A percentile compares a stretch with the other conserved stretches of the same genome.
These are phyloP conservation scores for Beauveria sp. DNA, from an alignment of 2,329 filamentous ascomycete species.

Conservation along the genomic window DNA sequence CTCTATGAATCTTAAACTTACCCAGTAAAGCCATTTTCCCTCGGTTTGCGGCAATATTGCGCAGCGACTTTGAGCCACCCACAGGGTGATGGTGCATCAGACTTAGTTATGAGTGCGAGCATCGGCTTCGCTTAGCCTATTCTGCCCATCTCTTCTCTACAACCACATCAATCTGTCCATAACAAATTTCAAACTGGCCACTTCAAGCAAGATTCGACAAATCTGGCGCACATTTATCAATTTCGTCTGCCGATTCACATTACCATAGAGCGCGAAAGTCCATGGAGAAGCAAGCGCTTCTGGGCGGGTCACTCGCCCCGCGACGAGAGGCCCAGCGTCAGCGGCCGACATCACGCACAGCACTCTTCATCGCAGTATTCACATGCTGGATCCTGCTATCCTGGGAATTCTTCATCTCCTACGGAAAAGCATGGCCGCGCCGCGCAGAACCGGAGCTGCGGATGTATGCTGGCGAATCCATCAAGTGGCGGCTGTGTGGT, in stretches of 20 bases:
- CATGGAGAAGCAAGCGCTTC: slow-evolving; percentile 1
- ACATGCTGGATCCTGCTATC: not conserved
- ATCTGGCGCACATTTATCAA: not conserved
- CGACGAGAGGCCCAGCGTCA: not conserved
- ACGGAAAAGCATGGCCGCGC: not conserved
- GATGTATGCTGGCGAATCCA: slow-evolving; percentile 26
- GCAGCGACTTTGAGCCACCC: not conserved
- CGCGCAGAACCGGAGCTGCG: not conserved
- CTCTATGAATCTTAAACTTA: no score
- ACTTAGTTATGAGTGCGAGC: not conserved
- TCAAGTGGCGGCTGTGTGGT: slow-evolving; percentile 34
- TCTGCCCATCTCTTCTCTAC: not conserved
- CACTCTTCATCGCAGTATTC: not conserved
- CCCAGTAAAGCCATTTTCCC: no score
- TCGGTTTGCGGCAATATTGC: no score
- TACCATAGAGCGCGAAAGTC: not conserved
- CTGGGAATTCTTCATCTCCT: not conserved
- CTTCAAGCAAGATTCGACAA: not conserved
- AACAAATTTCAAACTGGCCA: not conserved
- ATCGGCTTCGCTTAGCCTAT: not conserved
- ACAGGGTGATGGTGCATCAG: not conserved
- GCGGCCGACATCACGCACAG: not conserved
- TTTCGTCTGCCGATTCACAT: not conserved
- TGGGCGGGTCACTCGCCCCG: not conserved
- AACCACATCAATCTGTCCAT: not conserved